These are phyloP conservation scores for Eucalyptus melliodora DNA, from an alignment of 345 rosid species.

Conservation along the genomic window DNA sequence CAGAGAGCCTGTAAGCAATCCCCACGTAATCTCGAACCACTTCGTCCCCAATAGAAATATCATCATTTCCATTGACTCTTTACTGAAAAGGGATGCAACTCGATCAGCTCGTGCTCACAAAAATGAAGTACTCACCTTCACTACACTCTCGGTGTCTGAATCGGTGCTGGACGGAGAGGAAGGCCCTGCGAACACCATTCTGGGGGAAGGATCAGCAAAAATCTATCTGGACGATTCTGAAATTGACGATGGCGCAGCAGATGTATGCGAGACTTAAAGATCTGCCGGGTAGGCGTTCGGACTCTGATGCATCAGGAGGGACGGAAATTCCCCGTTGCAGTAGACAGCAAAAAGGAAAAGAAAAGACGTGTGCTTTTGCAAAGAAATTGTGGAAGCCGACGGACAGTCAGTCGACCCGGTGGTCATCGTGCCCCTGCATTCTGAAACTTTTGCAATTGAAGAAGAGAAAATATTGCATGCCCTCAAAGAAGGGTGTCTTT, in stretches of 20 bases:
- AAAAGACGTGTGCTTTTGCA: no score
- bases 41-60: background rate
- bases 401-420: no score
- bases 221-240: background rate
- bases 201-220: background rate
- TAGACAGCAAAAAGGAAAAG: no score
- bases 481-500: no score
- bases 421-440: no score
- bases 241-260: no score
- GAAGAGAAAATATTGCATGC: no score
- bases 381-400: no score
- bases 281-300: no score
- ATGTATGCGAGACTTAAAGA: no score
- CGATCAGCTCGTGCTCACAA: background rate
- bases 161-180: background rate
- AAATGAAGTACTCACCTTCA: background rate
- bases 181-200: background rate
- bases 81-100: background rate
- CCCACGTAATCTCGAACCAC: background rate
- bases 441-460: no score
- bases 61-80: background rate
- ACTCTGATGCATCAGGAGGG: no score
- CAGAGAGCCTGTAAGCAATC: background rate
- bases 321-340: accelerated
- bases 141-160: background rate